Base-by-base conservation (phyloP, 2,329 filamentous ascomycete genomes). In the Neonectria hederae region DNA sequence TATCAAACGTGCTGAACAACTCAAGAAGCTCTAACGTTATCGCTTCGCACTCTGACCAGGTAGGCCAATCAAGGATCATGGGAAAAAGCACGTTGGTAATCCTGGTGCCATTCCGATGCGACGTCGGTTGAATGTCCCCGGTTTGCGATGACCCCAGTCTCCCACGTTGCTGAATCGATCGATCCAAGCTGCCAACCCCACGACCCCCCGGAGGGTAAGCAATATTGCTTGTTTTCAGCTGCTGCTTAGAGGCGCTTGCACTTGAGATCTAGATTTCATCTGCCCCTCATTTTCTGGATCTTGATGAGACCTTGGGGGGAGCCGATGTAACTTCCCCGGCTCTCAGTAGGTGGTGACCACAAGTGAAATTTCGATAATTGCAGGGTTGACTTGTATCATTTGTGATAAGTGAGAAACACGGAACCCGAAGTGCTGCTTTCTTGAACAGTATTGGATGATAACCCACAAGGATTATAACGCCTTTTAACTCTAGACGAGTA, bases 91-190 rank as follows among this genome's bases (percentile, higher is more conserved):
- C 42, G 38, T 22, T 19, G 13, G 40, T 26, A 53, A 63, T 24
- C 49, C 40, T 35, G 49, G 60, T 28, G 42, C 49, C 40, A 63
- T 58, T 63, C 30, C 40, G 11, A 63, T 63, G 60, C 49, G 51
- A 54, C 61, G 24, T 59, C 43, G 49, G 32, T 7, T 35, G 32
- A 35, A 35, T 1, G 32, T 35, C 32, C 59, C 45, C 51, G 55
- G 61, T 59, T 63, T 55, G 42, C 32, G 28, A 17, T 54, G 43
- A 63, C 58, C 61, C 55, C 21, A 52, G 61, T 63, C 42, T 30
- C 38, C 61, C 60, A 63, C 60, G 55, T 59, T 59, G 43, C 46
- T 46, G 54, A 46, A 43, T 51, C 48, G 55, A 57, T 49, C 40
- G 54, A 58, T 58, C 42, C 60, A 52, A 17, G 51, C 32, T 54